A percentile compares a stretch with the other conserved stretches of the same genome.
Conservation (phyloP, 768 basidiomycete genomes). For the Rhodotorula kratochvilovae region DNA sequence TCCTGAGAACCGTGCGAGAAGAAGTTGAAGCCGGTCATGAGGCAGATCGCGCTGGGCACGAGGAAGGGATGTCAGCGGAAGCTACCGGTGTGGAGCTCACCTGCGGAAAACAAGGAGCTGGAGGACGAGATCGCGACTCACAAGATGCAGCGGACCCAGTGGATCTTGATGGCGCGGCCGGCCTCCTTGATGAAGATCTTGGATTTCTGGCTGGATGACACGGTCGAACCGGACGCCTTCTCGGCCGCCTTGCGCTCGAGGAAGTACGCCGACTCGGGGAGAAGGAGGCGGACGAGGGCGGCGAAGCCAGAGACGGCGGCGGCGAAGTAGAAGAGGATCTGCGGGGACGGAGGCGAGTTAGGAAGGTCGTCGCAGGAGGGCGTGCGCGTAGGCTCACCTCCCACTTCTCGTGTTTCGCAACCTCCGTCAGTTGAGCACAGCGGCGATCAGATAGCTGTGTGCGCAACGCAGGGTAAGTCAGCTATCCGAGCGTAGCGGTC, state of each 20-base stretch:
- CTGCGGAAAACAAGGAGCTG: too few species aligned
- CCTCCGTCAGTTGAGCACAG: conserved; percentile 66
- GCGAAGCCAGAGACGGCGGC: conserved; percentile 52
- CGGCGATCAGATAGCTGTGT: conserved; percentile 69
- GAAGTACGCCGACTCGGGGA: conserved; percentile 79
- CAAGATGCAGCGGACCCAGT: conserved; percentile 80
- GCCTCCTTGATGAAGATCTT: conserved; percentile 77
- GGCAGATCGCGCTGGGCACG: conserved; percentile 47
- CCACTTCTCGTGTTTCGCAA: conserved; percentile 46
- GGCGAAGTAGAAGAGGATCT: conserved; percentile 27
- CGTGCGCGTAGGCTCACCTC: neutral
- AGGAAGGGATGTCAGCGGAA: too few species aligned
- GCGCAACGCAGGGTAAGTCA: neutral
- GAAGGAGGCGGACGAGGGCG: conserved; percentile 58
- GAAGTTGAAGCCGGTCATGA: conserved; percentile 48
- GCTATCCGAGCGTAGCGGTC: too few species aligned
- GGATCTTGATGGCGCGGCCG: conserved; percentile 57
- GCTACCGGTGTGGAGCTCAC: too few species aligned
- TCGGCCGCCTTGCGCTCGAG: conserved; percentile 47
- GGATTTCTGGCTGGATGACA: conserved; percentile 43
- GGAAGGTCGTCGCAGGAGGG: neutral
- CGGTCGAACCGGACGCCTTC: conserved; percentile 51
- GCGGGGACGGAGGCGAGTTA: neutral
- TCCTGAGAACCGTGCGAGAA: conserved; percentile 62
- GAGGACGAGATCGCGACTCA: too few species aligned